Evolutionary conservation across 495 filamentous ascomycete species (phyloP), one percentile per base, ranked within the genome.

Genomic region (Aspergillus cristatus): DNA sequence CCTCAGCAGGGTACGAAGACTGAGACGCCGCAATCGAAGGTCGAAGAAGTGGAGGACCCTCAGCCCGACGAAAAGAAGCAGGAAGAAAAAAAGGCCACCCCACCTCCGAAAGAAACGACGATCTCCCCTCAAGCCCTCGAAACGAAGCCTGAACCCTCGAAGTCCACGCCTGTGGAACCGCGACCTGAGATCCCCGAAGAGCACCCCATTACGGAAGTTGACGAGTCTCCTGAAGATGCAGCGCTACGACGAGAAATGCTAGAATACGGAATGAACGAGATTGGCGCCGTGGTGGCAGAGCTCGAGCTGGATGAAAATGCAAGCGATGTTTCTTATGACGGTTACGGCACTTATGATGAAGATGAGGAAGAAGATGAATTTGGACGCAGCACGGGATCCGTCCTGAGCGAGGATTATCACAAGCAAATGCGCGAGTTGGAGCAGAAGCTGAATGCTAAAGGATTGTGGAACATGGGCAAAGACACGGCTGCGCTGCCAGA

Each of bases 241-340:
- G 65, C 67, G n/a, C 58, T 94, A 2, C 83, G 93, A 8, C 76
- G 81, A 37, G 78, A 96, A 46, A 97, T 98, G 91, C 61, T 96
- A n/a, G 68, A 83, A 42, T 97, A 96, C 49, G 80, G 80, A 32
- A 75, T 91, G 56, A 58, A 77, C 31, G 88, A 95, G 47, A 78
- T 98, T 37, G 85, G 85, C 1, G 74, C 84, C 16, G 82, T 98
- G 2, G 90, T 98, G 6, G 90, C 90, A n/a, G 87, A 96, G 62
- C 68, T 98, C 22, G 75, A 91, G 39, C 53, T 98, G 10, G 86
- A 94, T 32, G 84, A 88, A 22, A 75, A 72, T 17, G 74, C 64
- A 32, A 68, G 62, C 35, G 69, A 79, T 13, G 62, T 76, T 17
- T 71, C 77, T 12, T 58, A 78, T 14, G 70, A 76, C 7, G 74